Conservation (phyloP, 805 yeast species). For the Wickerhamomyces chambardii region DNA sequence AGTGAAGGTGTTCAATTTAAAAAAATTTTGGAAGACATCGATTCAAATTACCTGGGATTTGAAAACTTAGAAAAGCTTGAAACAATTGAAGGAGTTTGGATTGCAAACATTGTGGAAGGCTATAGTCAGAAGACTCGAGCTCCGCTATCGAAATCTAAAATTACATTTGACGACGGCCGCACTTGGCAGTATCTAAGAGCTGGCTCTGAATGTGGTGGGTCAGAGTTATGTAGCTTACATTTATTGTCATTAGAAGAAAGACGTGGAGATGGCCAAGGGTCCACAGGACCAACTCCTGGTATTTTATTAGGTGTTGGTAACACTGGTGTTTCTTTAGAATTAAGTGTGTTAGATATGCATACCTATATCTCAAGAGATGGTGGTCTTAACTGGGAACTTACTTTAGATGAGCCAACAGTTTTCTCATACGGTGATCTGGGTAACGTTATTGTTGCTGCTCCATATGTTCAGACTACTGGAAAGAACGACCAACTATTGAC, state of each 20-base stretch:
- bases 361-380: conserved; percentile 73
- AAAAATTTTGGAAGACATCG: conserved; percentile 30
- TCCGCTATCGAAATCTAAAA: conserved; percentile 21
- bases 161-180: conserved; percentile 31
- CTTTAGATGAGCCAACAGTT: conserved; percentile 40
- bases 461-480: conserved; percentile 5
- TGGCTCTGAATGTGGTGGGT: conserved; percentile 18
- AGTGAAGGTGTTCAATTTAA: conserved; percentile 41
- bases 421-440: conserved; percentile 75
- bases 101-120: conserved; percentile 29
- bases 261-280: conserved; percentile 18
- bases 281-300: conserved; percentile 33
- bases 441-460: conserved; percentile 54
- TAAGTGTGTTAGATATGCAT: conserved; percentile 14
- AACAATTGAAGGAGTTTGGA: conserved; percentile 61
- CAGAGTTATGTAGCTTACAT: conserved; percentile 23
- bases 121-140: conserved; percentile 5
- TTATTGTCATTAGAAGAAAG: conserved; percentile 23
- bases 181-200: conserved; percentile 23
- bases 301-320: conserved; percentile 33
- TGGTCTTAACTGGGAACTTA: conserved; percentile 62
- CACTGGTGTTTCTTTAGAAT: conserved; percentile 16
- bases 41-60: conserved; percentile 19
- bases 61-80: conserved; percentile 30
- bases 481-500: conserved; percentile 9